Evolutionary conservation across 257 asterid genomes (phyloP), one percentile per base, ranked within the genome.

Genomic region (Leonotis leonurus): DNA sequence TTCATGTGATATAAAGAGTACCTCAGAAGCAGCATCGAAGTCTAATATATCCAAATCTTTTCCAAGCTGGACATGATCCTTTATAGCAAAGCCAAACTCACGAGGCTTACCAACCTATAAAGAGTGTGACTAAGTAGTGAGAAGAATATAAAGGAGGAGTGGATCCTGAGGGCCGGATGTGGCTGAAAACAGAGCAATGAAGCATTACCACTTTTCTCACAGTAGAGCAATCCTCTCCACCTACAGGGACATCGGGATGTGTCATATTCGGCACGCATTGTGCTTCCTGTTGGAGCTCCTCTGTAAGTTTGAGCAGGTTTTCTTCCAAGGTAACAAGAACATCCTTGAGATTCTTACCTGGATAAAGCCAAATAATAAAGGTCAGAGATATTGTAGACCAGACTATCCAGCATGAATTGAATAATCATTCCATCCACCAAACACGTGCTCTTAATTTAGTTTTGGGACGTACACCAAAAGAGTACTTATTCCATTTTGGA

Each of bases 21-120:
- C 99, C 99, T 89, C 94, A 30, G 99, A 85, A 68, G 99, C 99
- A 39, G 97, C 88, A 75, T 93, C 97, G 37, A 93, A 93, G 75
- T 89, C 96, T 48, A 93, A 74, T 58, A 93, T 71, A 65, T 83
- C 89, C 58, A 93, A 76, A 64, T 89, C 94, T 73, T 89, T 89
- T 33, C 99, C 99, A 6, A 93, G 94, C 78, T 85, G 96, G 52
- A 85, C 83, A 21, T 93, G 97, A 76, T 93, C 97, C 80, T 93
- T 93, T 32, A 87, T 40, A 8, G 84, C 70, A 83, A 87, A 89
- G 70, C 77, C 70, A 81, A 89, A 93, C 67, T 82, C 87, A 39
- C 74, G 81, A 66, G 94, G 94, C 50, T 78, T 72, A 26, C 97
- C 88, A 40, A 87, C 90, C 99, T 89, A 54, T 8, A 68, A 24